Conservation (phyloP, 2,329 filamentous ascomycete species). For the Aspergillus caelatus region DNA sequence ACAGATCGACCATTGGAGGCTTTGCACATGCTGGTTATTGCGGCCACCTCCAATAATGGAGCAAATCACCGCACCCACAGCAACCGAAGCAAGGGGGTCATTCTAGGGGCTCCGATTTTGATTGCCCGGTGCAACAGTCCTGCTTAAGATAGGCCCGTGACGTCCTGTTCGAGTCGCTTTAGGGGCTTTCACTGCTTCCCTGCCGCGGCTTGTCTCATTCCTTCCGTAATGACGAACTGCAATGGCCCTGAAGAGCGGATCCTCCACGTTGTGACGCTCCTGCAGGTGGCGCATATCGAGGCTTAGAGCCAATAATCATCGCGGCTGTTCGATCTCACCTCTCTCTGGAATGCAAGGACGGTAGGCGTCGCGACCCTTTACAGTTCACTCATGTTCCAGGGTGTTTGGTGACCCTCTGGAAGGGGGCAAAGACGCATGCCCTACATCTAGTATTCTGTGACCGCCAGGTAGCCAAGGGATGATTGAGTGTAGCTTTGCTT, state of each 20-base stretch:
- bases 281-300: constrained; percentile 27
- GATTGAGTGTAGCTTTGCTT: constrained; percentile 13
- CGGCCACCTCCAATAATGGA: constrained; percentile 26
- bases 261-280: constrained; percentile 38
- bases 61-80: constrained; percentile 20
- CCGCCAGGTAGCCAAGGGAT: constrained; percentile 35
- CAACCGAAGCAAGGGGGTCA: constrained; percentile 33
- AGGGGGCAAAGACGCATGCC: constrained; percentile 28
- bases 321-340: constrained; percentile 25
- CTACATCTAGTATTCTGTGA: constrained; percentile 21
- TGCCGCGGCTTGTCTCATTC: constrained; percentile 34
- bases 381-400: constrained; percentile 29
- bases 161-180: constrained; percentile 23
- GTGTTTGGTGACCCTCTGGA: constrained; percentile 30
- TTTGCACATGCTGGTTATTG: constrained; percentile 23
- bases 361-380: constrained; percentile 26
- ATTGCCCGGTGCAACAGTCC: constrained; percentile 30
- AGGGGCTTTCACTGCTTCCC: constrained; percentile 20
- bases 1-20: constrained; percentile 12
- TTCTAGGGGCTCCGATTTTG: constrained; percentile 27
- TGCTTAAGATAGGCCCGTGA: constrained; percentile 18
- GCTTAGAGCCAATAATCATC: constrained; percentile 30
- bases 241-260: constrained; percentile 25
- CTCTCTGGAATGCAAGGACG: constrained; percentile 44
- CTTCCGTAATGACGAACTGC: constrained; percentile 33